These are phyloP conservation scores for Lentinula sp. DNA, from an alignment of 768 basidiomycete species.

Conservation along the genomic window DNA sequence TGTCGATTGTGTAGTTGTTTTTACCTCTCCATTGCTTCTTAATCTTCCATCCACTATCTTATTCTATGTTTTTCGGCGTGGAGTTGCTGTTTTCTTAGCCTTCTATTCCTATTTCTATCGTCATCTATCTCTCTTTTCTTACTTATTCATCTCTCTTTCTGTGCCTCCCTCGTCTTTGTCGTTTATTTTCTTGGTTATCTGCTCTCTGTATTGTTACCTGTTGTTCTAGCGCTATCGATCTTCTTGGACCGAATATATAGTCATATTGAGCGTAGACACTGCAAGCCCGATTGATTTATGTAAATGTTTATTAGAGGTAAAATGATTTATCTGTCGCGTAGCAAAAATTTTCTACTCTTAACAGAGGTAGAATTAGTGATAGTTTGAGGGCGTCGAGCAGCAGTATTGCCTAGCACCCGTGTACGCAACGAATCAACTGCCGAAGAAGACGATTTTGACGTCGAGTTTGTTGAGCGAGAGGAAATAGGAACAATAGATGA, in stretches of 20 bases:
- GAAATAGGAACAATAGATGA: constrained; percentile 19
- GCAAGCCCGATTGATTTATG: too few relatives aligned
- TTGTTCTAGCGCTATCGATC: constrained; percentile 59
- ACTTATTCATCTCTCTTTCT: constrained; percentile 9
- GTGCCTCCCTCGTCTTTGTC: constrained; percentile 31
- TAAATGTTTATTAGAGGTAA: too few relatives aligned
- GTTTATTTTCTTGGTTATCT: constrained; percentile 24
- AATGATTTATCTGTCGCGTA: not conserved
- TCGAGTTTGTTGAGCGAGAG: constrained; percentile 7
- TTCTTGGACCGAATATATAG: constrained; percentile 20
- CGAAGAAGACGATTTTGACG: constrained; percentile 11
- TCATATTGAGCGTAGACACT: not conserved
- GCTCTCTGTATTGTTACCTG: constrained; percentile 53
- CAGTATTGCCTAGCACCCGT: constrained; percentile 53
- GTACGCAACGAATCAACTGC: constrained; percentile 36
- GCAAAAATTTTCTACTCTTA: not conserved
- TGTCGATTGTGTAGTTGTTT: constrained; percentile 8
- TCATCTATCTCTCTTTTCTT: constrained; percentile 9
- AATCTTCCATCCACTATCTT: constrained; percentile 19
- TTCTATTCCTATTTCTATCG: constrained; percentile 22
- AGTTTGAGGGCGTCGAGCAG: constrained; percentile 29
- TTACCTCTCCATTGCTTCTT: constrained; percentile 16
- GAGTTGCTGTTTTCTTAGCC: constrained; percentile 30
- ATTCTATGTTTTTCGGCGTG: constrained; percentile 29
- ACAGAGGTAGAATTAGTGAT: not conserved